phyloP scores from a whole-genome alignment of 2,329 filamentous ascomycete genomes.

The Hypoxylon sp. region DNA sequence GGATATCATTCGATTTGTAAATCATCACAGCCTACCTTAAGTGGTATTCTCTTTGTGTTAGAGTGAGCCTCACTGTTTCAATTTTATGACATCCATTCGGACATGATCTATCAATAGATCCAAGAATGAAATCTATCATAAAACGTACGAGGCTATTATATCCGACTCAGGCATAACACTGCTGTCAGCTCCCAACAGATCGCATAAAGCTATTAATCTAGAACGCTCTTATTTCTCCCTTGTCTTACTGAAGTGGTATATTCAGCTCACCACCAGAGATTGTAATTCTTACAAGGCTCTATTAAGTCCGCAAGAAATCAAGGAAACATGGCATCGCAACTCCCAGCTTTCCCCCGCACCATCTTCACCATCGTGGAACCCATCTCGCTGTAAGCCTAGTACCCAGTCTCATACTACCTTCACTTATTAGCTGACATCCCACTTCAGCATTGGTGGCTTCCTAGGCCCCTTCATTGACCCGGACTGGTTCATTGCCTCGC shows the following conservation, averaged over 20 bases:
- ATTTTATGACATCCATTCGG: conserved; percentile 3
- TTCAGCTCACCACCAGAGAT: conserved; percentile 2
- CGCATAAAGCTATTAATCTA: neutral
- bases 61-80: conserved; percentile 6
- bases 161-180: neutral
- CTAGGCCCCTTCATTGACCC: conserved; percentile 69
- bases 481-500: conserved; percentile 74
- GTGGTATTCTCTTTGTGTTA: neutral
- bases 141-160: neutral
- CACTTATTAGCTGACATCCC: conserved; percentile 3
- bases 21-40: conserved; percentile 10
- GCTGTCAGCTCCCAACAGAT: neutral
- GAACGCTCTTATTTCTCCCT: neutral
- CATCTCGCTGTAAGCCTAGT: conserved; percentile 71
- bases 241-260: neutral
- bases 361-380: conserved; percentile 79
- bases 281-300: neutral
- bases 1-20: conserved; percentile 22
- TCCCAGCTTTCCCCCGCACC: conserved; percentile 74
- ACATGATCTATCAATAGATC: neutral
- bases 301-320: conserved; percentile 3
- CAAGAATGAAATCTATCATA: conserved; percentile 2
- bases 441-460: conserved; percentile 72
- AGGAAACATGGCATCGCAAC: conserved; percentile 69
- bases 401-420: conserved; percentile 20